phyloP scores from a whole-genome alignment of 2,329 filamentous ascomycete species.

The Calonectria pteridis region DNA sequence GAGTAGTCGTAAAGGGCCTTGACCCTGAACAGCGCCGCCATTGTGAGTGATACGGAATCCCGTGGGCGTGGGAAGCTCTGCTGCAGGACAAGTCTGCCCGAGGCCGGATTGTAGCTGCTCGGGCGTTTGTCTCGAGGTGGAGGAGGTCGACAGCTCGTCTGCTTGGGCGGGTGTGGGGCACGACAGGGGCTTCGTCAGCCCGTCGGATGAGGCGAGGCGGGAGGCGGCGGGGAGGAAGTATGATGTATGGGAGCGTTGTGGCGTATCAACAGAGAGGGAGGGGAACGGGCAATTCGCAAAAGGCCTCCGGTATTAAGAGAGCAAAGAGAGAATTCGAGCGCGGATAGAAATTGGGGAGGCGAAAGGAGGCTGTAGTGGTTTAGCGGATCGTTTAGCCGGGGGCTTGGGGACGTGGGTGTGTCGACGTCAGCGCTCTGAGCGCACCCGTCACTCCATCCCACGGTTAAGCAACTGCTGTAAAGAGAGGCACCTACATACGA shows the following conservation, averaged over 20 bases:
- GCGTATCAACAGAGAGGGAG: constrained; percentile 37
- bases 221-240: constrained; percentile 38
- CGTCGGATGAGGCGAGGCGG: constrained; percentile 39
- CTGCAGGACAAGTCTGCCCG: constrained; percentile 46
- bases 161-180: constrained; percentile 44
- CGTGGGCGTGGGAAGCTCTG: constrained; percentile 40
- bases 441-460: constrained; percentile 41
- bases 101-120: constrained; percentile 44
- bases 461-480: constrained; percentile 12
- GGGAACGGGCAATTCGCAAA: constrained; percentile 22
- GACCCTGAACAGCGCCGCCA: constrained; percentile 89
- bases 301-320: constrained; percentile 26
- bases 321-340: constrained; percentile 36
- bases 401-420: constrained; percentile 48
- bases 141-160: constrained; percentile 45
- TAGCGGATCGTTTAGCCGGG: constrained; percentile 51
- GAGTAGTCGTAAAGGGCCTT: constrained; percentile 95
- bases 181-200: constrained; percentile 49
- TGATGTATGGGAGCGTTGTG: constrained; percentile 31
- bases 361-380: constrained; percentile 47
- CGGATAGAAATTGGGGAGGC: constrained; percentile 36
- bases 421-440: constrained; percentile 62
- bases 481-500: constrained; percentile 14
- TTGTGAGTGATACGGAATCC: constrained; percentile 57
- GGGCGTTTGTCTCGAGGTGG: constrained; percentile 35